Evolutionary conservation across 2,329 filamentous ascomycete genomes (phyloP).

Genomic region (Hymenoscyphus albidus): DNA sequence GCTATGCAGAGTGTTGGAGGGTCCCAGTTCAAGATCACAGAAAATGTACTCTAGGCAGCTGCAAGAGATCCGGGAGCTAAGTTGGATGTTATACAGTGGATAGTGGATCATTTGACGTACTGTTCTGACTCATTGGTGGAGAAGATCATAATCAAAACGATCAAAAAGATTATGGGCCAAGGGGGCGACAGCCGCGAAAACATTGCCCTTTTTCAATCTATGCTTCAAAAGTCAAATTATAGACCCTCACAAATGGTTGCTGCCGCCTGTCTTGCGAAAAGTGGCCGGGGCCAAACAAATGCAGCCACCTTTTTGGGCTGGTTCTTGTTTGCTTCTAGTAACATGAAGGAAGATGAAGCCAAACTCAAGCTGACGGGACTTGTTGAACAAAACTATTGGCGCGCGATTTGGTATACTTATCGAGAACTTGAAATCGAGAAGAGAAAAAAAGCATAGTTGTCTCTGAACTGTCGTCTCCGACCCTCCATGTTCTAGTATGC

Average conservation of each 20-base stretch:
- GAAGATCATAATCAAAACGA: background rate
- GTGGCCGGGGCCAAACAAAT: no score
- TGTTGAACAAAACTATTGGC: background rate
- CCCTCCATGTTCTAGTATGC: no score
- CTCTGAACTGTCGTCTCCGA: no score
- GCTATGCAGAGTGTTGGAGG: background rate
- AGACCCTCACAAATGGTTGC: background rate
- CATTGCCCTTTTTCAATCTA: background rate
- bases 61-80: background rate
- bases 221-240: background rate
- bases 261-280: background rate
- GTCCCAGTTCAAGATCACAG: background rate
- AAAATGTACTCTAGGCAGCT: background rate
- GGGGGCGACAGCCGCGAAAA: background rate
- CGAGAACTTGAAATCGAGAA: no score
- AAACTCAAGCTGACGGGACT: background rate
- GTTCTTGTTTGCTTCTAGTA: background rate
- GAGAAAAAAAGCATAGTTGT: no score
- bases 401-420: no score
- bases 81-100: background rate
- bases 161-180: background rate
- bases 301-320: background rate
- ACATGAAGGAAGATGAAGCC: background rate
- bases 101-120: background rate
- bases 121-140: background rate